These are phyloP conservation scores for Phlyctochytrium planicorne DNA, from an alignment of 192 early-diverging fungal genomes.

Conservation along the genomic window DNA sequence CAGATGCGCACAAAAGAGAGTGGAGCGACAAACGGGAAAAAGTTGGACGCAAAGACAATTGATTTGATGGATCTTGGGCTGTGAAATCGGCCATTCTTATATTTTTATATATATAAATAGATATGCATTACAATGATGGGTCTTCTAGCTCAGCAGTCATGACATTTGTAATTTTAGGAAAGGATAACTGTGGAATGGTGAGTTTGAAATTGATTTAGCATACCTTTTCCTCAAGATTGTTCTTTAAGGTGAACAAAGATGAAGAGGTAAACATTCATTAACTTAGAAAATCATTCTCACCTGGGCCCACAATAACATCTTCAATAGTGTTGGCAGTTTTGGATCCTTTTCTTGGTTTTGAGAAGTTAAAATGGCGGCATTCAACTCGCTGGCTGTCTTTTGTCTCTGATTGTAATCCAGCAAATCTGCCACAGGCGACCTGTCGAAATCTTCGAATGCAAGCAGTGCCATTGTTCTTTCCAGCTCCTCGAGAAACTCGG, in stretches of 20 bases:
- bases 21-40: too few species aligned
- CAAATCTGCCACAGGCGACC: conserved; percentile 81
- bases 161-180: conserved; percentile 85
- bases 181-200: conserved; percentile 31
- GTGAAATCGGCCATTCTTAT: too few species aligned
- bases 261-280: not conserved
- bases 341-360: conserved; percentile 94
- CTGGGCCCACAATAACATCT: conserved; percentile 94
- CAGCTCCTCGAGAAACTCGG: conserved; percentile 92
- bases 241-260: not conserved
- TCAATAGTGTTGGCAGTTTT: conserved; percentile 85
- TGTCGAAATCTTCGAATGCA: conserved; percentile 75
- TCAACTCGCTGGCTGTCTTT: conserved; percentile 91
- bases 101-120: too few species aligned
- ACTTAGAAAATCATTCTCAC: conserved; percentile 22
- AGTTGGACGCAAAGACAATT: too few species aligned
- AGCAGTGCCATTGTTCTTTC: conserved; percentile 96
- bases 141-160: too few species aligned
- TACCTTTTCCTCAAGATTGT: not conserved
- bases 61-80: too few species aligned
- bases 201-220: not conserved
- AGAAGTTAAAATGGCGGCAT: conserved; percentile 84
- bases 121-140: too few species aligned
- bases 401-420: conserved; percentile 87
- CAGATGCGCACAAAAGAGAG: too few species aligned